These are phyloP conservation scores for Candida parachauliodes DNA, from an alignment of 805 yeast genomes.

Conservation along the genomic window DNA sequence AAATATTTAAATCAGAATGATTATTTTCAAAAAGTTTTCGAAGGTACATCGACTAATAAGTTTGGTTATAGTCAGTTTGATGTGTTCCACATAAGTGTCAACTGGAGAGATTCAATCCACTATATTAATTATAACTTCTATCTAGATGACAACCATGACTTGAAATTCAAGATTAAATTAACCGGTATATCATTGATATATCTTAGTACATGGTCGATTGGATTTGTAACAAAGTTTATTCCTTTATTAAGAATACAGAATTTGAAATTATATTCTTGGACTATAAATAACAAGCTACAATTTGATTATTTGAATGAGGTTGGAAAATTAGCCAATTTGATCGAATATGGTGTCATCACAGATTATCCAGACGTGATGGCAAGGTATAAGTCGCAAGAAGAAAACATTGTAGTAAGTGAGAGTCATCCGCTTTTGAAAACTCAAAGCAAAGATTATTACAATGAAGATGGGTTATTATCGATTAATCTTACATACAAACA, in stretches of 20 bases:
- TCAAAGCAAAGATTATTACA: conserved; percentile 3
- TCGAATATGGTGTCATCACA: conserved; percentile 33
- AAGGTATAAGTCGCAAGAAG: conserved; percentile 8
- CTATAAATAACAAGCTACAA: conserved; percentile 34
- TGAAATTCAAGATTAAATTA: conserved; percentile 22
- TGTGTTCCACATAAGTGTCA: conserved; percentile 31
- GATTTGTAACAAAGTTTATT: conserved; percentile 31
- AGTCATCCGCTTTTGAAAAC: conserved; percentile 1
- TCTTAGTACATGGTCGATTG: conserved; percentile 34
- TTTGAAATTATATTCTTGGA: conserved; percentile 37
- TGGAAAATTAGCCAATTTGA: conserved; percentile 20
- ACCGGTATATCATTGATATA: conserved; percentile 38
- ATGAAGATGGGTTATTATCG: conserved; percentile 8
- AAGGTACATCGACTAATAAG: conserved; percentile 9
- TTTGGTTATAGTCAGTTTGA: conserved; percentile 27
- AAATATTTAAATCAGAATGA: conserved; percentile 39
- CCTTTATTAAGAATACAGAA: conserved; percentile 32
- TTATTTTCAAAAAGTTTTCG: conserved; percentile 26
- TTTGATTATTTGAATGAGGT: conserved; percentile 28
- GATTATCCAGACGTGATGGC: conserved; percentile 36
- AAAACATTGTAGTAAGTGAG: conserved; percentile 3
- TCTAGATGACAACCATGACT: conserved; percentile 17
- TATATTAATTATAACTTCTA: conserved; percentile 35
- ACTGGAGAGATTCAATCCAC: conserved; percentile 30
- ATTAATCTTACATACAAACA: conserved; percentile 14